A percentile compares a stretch with the other conserved stretches of the same genome.
These are phyloP conservation scores for Rugonectria rugulosa DNA, from an alignment of 2,329 filamentous ascomycete species.

Conservation along the genomic window DNA sequence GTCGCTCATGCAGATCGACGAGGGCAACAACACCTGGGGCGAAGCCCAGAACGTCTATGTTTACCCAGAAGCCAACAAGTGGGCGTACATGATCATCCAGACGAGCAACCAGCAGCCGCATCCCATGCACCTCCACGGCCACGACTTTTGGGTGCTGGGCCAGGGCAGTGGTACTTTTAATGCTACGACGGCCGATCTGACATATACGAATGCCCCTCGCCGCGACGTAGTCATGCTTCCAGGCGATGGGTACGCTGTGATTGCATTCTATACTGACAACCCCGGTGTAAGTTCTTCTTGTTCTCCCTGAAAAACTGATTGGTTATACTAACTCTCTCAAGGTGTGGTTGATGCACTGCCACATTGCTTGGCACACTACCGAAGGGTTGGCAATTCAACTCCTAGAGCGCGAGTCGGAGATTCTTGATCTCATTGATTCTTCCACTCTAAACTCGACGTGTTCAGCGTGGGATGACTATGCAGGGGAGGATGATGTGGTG, in stretches of 20 bases:
- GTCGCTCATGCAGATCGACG: too few relatives aligned
- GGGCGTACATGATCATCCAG: too few relatives aligned
- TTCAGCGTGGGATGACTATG: too few relatives aligned
- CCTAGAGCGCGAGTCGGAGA: slow-evolving; percentile 20
- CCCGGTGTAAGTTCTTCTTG: slow-evolving; percentile 43
- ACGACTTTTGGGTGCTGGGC: slow-evolving; percentile 33
- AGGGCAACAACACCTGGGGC: too few relatives aligned
- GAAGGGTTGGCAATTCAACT: slow-evolving; percentile 34
- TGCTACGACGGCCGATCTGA: slow-evolving; percentile 21
- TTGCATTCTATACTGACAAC: slow-evolving; percentile 57
- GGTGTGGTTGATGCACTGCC: slow-evolving; percentile 57
- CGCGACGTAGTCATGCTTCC: slow-evolving; percentile 59
- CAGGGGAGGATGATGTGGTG: too few relatives aligned
- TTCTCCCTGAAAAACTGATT: too few relatives aligned
- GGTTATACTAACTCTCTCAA: too few relatives aligned
- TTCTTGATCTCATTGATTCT: too few relatives aligned
- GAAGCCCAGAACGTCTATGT: too few relatives aligned
- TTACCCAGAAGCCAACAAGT: too few relatives aligned
- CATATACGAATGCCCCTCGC: slow-evolving; percentile 54
- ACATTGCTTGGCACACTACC: slow-evolving; percentile 56
- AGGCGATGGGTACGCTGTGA: slow-evolving; percentile 50
- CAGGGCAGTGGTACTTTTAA: slow-evolving; percentile 24
- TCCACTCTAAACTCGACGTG: too few relatives aligned
- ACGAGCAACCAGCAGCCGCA: not conserved
- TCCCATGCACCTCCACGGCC: slow-evolving; percentile 35